Evolutionary conservation across 1,284 basidiomycete genomes (phyloP), one percentile per base, ranked within the genome.

Genomic region (Ganoderma lucidum): DNA sequence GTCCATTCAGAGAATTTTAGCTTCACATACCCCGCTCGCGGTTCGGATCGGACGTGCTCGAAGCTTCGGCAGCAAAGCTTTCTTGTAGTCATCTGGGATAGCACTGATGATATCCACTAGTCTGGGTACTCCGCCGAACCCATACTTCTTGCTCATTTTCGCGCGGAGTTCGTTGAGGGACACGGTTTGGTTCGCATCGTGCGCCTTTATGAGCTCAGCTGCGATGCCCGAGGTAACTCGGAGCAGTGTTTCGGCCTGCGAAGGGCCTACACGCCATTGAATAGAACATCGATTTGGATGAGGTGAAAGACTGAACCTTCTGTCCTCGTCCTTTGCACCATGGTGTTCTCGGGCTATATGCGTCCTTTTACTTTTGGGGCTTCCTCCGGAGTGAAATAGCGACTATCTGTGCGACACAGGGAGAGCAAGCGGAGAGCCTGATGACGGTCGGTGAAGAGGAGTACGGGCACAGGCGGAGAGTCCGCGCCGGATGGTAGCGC

Each of bases 41-140:
- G 97, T 99, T 74, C 98, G 86, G 65, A 99, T 96, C 6, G 98
- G 98, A 76, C 98, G 91, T 17, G 98, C 98, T 76, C 92, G 94
- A 71, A 99, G 84, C 78, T 94, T 97, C 1, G 97, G 96, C 61
- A 98, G 83, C 37, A 99, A 82, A 6, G 92, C 90, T 77, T 96
- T 96, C 81, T 97, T 96, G 84, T 97, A 96, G 63, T 98, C 96
- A 77, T 99, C 97, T 3, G 98, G 98, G 65, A 99, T 98, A 37
- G 98, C 97, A 72, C 96, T 96, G 80, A 99, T 97, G 76, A 99
- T 98, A 80, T 99, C 98, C 58, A 99, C 97, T 39, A 99, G 87
- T 62, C 97, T 83, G 0, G 98, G 98, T 0, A 97, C 93, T 42
- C 94, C 94, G 64, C 92, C 90, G 77, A 92, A 94, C 12, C 90